Base-by-base conservation (phyloP, 345 rosid species). In the Bruguiera parviflora region DNA sequence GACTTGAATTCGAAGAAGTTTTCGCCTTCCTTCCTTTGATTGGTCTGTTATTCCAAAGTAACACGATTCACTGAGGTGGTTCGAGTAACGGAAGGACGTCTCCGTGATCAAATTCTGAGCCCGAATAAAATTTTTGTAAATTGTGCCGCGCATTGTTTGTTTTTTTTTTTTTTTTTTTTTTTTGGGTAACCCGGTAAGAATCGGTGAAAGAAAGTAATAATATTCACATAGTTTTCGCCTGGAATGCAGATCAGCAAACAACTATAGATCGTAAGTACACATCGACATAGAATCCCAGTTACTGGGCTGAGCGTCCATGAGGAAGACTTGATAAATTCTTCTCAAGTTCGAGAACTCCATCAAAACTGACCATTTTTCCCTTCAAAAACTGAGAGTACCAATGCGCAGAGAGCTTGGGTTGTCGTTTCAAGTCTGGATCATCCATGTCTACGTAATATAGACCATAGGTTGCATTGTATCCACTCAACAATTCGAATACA, bases 371-470 rank as follows among this genome's bases (percentile, higher is more conserved):
- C 20, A 3, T 59, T 66, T 70, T 65, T 25, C 82, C 86, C 69
- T 75, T 77, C 37, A 86, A 39, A 20, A 86, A 86, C 7, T 69
- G 47, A 4, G 86, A 77, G 68, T 84, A 84, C 88, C 90, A 84
- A 22, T 59, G 65, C 28, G 87, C 83, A 64, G 90, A 86, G 68
- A 80, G 84, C 79, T 82, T 86, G 0, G 86, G 86, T 55, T 71
- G 24, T 70, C 88, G 73, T 62, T 13, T 61, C 71, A 82, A 63
- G n/a, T 66, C 55, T 7, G 87, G 83, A 53, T 80, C 85, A 49
- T 77, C 82, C 49, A 74, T 28, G 64, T 84, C 90, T 24, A 86
- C 84, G 33, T 66, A 84, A 53, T 75, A 84, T 20, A 86, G 46
- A 20, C 87, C 88, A 21, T 60, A 86, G 61, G 78, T 66, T 3